Conservation (phyloP, 345 rosid genomes). For the Raphanus raphanistrum region DNA sequence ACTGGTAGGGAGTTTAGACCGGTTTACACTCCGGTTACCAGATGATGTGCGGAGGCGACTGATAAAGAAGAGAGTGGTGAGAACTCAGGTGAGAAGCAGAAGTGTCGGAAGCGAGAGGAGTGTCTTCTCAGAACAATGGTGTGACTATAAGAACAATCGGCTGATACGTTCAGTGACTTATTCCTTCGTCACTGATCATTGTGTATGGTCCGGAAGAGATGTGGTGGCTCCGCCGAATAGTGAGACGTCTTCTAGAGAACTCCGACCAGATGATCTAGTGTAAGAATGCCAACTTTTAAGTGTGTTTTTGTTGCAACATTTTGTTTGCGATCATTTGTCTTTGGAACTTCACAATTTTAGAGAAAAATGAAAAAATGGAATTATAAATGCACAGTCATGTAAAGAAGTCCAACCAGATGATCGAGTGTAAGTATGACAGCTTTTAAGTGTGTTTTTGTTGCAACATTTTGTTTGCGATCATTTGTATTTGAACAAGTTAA, state of each 20-base stretch:
- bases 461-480: neutral
- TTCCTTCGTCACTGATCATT: conserved; percentile 39
- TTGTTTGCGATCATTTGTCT: neutral
- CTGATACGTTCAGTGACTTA: conserved; percentile 37
- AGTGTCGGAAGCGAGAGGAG: conserved; percentile 40
- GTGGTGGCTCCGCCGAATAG: conserved; percentile 32
- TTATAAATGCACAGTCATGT: neutral
- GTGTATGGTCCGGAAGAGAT: conserved; percentile 28
- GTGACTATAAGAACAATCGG: conserved; percentile 29
- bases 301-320: conserved; percentile 1
- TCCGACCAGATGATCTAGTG: conserved; percentile 36
- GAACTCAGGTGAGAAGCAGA: conserved; percentile 47
- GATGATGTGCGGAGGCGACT: conserved; percentile 48
- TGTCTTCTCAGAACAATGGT: conserved; percentile 23
- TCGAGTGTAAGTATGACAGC: conserved; percentile 14
- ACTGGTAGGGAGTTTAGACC: conserved; percentile 48
- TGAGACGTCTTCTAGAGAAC: conserved; percentile 39
- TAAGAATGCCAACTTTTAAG: neutral
- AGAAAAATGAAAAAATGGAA: neutral
- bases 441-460: neutral
- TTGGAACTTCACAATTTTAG: neutral
- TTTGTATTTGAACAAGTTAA: neutral
- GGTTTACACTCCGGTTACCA: conserved; percentile 69
- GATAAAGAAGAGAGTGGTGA: conserved; percentile 36
- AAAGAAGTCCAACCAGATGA: conserved; percentile 33